Evolutionary conservation across 768 basidiomycete species (phyloP).

Genomic region (Hysterangium stoloniferum): DNA sequence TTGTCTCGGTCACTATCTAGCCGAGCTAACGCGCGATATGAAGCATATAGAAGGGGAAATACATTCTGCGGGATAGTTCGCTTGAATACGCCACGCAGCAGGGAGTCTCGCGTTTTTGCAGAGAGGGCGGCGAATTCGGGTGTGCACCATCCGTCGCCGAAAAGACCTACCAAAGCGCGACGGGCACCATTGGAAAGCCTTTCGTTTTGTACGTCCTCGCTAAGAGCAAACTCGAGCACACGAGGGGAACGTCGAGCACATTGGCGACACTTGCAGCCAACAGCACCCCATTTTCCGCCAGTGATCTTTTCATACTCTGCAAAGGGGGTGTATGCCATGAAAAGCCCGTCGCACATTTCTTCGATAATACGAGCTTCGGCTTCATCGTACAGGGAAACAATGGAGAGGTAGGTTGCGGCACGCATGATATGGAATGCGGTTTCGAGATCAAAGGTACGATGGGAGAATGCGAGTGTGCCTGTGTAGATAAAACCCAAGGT

Average conservation of each 20-base stretch:
- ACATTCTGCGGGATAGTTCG: conserved; percentile 60
- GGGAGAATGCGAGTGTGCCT: conserved; percentile 88
- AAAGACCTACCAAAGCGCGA: conserved; percentile 71
- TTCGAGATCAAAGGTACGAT: conserved; percentile 85
- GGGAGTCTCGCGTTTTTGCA: conserved; percentile 51
- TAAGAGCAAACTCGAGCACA: conserved; percentile 72
- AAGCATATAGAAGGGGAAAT: conserved; percentile 60
- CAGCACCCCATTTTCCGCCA: conserved; percentile 70
- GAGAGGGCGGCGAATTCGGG: conserved; percentile 70
- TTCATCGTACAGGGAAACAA: conserved; percentile 69
- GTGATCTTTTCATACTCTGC: conserved; percentile 71
- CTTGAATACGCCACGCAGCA: conserved; percentile 69
- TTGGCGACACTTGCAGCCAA: conserved; percentile 77
- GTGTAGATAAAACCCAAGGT: conserved; percentile 93
- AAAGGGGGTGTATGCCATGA: conserved; percentile 76
- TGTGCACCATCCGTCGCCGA: conserved; percentile 85
- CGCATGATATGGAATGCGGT: conserved; percentile 88
- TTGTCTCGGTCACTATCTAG: conserved; percentile 24
- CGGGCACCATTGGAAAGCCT: conserved; percentile 65
- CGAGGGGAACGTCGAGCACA: conserved; percentile 76
- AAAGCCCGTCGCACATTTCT: conserved; percentile 88
- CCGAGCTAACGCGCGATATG: conserved; percentile 45
- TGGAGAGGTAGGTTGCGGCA: conserved; percentile 70
- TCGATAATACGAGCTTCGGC: conserved; percentile 75
- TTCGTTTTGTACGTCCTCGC: conserved; percentile 69